Evolutionary conservation across 768 basidiomycete species (phyloP), one percentile per base, ranked within the genome.

Genomic region (Myochromella boudieri): DNA sequence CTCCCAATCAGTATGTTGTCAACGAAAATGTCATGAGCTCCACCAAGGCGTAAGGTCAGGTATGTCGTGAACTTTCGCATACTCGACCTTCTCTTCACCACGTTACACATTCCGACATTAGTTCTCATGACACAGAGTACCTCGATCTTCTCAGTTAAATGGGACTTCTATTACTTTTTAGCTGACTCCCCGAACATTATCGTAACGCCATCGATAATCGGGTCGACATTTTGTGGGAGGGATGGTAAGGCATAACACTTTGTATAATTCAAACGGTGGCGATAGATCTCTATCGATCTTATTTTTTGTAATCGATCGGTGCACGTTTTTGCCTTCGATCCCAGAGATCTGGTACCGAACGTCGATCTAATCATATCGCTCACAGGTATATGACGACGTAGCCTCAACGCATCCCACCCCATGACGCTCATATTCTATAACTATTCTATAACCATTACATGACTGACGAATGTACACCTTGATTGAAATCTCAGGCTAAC

Each of bases 191-290:
- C 24, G 31, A 17, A 15, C 12, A 44, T 37, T 39, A 51, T 56
- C 46, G 12, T 25, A 10, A 21, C 25, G 29, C 43, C 44, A 51
- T 56, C 55, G 55, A 56, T 56, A 56, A 56, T 56, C 52, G 40
- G 24, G 2, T 41, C 37, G 22, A 4, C n/a, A n/a, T n/a, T n/a
- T 22, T 42, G 32, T 44, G 37, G 43, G 20, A 28, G 11, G 40
- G 5, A 42, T 24, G n/a, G n/a, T n/a, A n/a, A n/a, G n/a, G n/a
- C n/a, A n/a, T n/a, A 21, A 17, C 34, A 28, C 28, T 33, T 11
- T 46, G 33, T 42, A 11, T 32, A 15, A 44, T 44, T 44, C 28
- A 32, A 31, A 49, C 34, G 21, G 24, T 36, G 22, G 15, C 33
- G 18, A 29, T 28, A 48, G 37, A 55, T 49, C 44, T 38, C 18